Conservation (phyloP, 768 basidiomycete genomes). For the Pulveroboletus sp. region DNA sequence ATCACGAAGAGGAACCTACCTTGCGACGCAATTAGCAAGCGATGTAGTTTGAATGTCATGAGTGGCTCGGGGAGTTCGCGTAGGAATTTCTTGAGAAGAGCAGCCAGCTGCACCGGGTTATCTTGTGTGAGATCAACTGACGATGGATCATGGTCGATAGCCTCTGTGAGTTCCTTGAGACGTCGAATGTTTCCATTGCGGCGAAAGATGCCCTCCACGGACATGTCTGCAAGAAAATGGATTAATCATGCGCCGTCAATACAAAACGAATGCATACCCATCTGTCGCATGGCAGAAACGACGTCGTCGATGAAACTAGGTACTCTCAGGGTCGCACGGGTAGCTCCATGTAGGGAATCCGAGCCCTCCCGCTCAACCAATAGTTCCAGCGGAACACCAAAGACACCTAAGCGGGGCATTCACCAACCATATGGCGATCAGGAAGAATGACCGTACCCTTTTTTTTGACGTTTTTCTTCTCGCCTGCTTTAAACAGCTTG, state of each 20-base stretch:
- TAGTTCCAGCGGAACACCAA: conserved; percentile 88
- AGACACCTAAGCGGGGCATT: conserved; percentile 60
- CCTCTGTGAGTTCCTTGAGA: conserved; percentile 84
- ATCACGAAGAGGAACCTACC: conserved; percentile 47
- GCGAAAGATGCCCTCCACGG: conserved; percentile 96
- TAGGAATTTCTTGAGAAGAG: conserved; percentile 94
- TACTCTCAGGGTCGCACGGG: conserved; percentile 76
- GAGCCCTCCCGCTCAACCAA: conserved; percentile 92
- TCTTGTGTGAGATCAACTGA: conserved; percentile 91
- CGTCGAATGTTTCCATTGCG: conserved; percentile 97
- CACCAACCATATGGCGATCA: conserved; percentile 8
- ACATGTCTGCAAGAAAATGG: conserved; percentile 71
- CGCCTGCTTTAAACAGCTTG: conserved; percentile 85
- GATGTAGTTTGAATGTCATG: conserved; percentile 91
- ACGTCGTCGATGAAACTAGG: conserved; percentile 99
- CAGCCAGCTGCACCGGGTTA: conserved; percentile 95
- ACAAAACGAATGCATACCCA: conserved; percentile 61
- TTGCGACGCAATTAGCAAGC: conserved; percentile 82
- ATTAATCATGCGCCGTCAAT: not conserved
- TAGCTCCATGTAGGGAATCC: conserved; percentile 91
- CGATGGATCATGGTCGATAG: conserved; percentile 89
- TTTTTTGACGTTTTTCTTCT: conserved; percentile 90
- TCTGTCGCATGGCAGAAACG: conserved; percentile 96
- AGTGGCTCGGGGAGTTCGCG: conserved; percentile 95
- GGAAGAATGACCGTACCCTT: conserved; percentile 52